A percentile compares a stretch with the other conserved stretches of the same genome.
Conservation (phyloP, 257 asterid species). For the Solanum phureja region DNA sequence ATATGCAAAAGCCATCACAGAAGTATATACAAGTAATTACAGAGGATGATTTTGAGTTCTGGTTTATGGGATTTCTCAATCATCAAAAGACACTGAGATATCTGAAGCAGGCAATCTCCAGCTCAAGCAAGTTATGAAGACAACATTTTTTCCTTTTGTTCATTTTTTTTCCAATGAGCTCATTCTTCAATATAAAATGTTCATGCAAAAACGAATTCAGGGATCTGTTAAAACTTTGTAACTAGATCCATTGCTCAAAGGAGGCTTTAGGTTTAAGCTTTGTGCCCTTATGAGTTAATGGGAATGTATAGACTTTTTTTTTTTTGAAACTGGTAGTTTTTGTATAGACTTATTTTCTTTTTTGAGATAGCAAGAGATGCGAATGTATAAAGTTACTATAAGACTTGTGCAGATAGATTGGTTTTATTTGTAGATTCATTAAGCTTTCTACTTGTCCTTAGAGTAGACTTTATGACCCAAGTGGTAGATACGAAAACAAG, state of each 20-base stretch:
- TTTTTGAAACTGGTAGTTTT: no score
- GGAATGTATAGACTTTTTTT: neutral
- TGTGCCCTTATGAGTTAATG: neutral
- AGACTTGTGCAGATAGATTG: neutral
- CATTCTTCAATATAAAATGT: neutral
- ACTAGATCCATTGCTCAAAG: neutral
- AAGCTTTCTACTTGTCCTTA: neutral
- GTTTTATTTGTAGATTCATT: neutral
- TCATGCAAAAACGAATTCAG: neutral
- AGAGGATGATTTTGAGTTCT: constrained; percentile 35
- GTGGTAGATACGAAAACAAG: neutral
- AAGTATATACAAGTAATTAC: constrained; percentile 38
- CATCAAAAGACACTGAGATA: constrained; percentile 25
- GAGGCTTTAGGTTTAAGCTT: neutral
- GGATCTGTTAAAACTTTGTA: neutral
- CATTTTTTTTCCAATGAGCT: neutral
- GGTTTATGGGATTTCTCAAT: constrained; percentile 53
- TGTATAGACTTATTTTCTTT: neutral
- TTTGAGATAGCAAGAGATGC: neutral
- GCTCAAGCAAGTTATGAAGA: neutral
- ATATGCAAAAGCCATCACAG: constrained; percentile 21
- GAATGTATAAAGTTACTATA: neutral
- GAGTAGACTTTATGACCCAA: neutral
- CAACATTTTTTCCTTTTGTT: neutral
- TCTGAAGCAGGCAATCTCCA: constrained; percentile 19